Evolutionary conservation across 306 rosid species (phyloP).

Genomic region (Cucurbita maxima): DNA sequence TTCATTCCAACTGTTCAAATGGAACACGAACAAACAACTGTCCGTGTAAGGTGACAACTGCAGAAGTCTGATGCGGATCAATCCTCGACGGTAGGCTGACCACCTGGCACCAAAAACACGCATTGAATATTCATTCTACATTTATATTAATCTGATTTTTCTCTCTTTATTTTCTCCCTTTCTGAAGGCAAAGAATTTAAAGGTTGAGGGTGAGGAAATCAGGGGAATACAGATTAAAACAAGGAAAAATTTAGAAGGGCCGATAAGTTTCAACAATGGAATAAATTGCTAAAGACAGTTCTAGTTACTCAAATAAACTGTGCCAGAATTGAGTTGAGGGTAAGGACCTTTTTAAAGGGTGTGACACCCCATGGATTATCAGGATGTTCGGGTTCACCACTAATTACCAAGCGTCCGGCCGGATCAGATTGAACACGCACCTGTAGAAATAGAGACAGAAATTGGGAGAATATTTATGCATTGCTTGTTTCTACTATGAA

Average conservation of each 20-base stretch:
- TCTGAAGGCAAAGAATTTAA: not conserved
- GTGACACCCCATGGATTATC: slow-evolving; percentile 99
- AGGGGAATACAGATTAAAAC: not conserved
- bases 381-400: slow-evolving; percentile 89
- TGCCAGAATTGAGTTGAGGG: not conserved
- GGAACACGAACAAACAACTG: slow-evolving; percentile 94
- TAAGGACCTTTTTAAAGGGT: slow-evolving; percentile 69
- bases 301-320: not conserved
- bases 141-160: not conserved
- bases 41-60: slow-evolving; percentile 94
- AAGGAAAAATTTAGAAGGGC: not conserved
- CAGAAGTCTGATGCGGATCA: slow-evolving; percentile 94
- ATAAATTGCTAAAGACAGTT: not conserved
- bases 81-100: slow-evolving; percentile 82
- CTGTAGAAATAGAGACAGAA: slow-evolving; percentile 17
- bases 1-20: slow-evolving; percentile 56
- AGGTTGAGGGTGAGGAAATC: not conserved
- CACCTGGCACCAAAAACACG: slow-evolving; percentile 32
- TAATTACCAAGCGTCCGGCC: slow-evolving; percentile 80
- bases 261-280: not conserved
- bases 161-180: not conserved
- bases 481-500: not conserved
- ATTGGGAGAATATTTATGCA: not conserved
- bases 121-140: not conserved
- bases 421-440: slow-evolving; percentile 98